Evolutionary conservation across 208 protist species (phyloP), one percentile per base, ranked within the genome.

Genomic region (Leptomonas seymouri): DNA sequence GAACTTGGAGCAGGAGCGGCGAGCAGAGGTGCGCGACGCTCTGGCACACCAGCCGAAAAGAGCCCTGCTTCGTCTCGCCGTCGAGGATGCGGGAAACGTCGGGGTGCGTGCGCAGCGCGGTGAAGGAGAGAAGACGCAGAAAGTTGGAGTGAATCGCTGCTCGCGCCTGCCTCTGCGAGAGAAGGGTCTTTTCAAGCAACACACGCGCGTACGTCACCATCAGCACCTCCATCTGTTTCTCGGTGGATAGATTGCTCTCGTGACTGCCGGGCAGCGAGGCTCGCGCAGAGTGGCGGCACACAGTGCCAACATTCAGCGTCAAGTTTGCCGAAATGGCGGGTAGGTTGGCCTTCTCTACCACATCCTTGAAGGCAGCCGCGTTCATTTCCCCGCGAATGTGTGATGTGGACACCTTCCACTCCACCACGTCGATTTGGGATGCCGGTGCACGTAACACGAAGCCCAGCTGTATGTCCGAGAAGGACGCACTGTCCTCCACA

Each of bases 161-260:
- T 0, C 80, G 76, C 7, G 86, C 86, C 51, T 77, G 57, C 27
- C 85, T 67, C 50, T 91, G 86, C 18, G 83, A 63, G 15, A 91
- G 28, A 15, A 91, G 73, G 30, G 82, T 75, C 69, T 81, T 86
- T 42, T 89, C 86, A 6, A 96, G 69, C 28, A 96, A 78, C 55
- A 93, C 71, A 23, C 87, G 76, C 25, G 91, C 85, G 76, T 91
- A 96, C 36, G 56, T 83, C 27, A 93, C 81, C 51, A 96, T 89
- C n/a, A 88, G 78, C 20, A 74, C 74, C 49, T 85, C 81, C 75
- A 93, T 87, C 59, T 93, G 87, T 67, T 84, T 87, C 30, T 86
- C 75, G 14, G 80, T 45, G 2, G 53, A 66, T 1, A 79, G 31
- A 62, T 73, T 79, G 39, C 31, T 58, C 18, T 86, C 80, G 48